phyloP scores from a whole-genome alignment of 192 early-diverging fungal genomes.

The Coemansia sp. region DNA sequence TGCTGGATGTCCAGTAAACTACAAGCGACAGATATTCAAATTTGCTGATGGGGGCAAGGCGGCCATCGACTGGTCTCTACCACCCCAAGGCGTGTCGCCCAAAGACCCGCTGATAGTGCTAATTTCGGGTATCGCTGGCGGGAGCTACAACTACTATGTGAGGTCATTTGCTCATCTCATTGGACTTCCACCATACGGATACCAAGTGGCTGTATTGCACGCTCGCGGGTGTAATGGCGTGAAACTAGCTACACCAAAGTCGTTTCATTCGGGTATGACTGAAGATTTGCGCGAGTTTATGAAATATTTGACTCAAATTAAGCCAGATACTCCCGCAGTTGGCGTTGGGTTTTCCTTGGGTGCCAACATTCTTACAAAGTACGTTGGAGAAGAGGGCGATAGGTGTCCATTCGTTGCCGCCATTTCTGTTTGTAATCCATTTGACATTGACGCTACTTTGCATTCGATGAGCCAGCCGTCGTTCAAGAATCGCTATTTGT shows the following conservation, averaged over 20 bases:
- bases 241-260: constrained; percentile 69
- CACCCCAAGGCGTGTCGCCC: constrained; percentile 1
- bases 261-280: constrained; percentile 83
- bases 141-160: constrained; percentile 48
- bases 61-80: constrained; percentile 47
- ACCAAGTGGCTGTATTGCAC: constrained; percentile 83
- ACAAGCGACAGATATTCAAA: constrained; percentile 48
- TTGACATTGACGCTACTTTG: constrained; percentile 67
- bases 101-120: constrained; percentile 35
- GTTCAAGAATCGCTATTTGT: constrained; percentile 61
- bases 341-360: constrained; percentile 92
- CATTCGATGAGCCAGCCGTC: constrained; percentile 56
- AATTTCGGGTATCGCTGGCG: constrained; percentile 43
- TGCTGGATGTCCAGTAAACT: constrained; percentile 38
- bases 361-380: constrained; percentile 92
- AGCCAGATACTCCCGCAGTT: constrained; percentile 69
- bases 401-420: constrained; percentile 75
- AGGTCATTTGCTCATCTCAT: constrained; percentile 38
- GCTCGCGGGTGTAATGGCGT: constrained; percentile 85
- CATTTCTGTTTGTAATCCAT: constrained; percentile 86
- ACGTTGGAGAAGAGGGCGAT: constrained; percentile 77
- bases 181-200: constrained; percentile 57
- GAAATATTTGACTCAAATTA: constrained; percentile 33
- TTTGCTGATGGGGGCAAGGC: constrained; percentile 50
- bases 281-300: constrained; percentile 68